phyloP scores from a whole-genome alignment of 495 filamentous ascomycete genomes.

The Neurospora tetrasperma region DNA sequence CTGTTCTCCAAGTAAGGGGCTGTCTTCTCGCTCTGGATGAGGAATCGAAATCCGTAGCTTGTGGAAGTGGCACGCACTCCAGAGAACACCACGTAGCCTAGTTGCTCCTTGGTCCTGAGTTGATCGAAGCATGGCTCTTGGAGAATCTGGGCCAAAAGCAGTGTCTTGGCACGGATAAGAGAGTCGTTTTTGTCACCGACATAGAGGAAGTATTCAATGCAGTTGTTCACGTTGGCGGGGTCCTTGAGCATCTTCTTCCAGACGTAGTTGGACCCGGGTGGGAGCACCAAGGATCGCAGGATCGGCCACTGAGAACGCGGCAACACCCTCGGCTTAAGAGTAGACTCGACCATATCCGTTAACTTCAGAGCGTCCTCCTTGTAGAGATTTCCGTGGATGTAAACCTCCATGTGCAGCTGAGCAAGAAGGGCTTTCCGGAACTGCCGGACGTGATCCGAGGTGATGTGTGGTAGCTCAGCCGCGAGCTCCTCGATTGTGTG shows the following conservation, averaged over 20 bases:
- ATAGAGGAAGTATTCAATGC: conserved; percentile 84
- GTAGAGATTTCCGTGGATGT: conserved; percentile 89
- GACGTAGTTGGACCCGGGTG: conserved; percentile 68
- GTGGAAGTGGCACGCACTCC: conserved; percentile 58
- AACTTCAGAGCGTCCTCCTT: conserved; percentile 89
- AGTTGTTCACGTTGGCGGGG: conserved; percentile 90
- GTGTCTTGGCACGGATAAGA: conserved; percentile 57
- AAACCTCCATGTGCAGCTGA: conserved; percentile 78
- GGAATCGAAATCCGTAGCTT: conserved; percentile 74
- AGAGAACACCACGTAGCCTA: conserved; percentile 92
- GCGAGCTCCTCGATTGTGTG: conserved; percentile 76
- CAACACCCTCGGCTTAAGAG: conserved; percentile 63
- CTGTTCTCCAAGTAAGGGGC: conserved; percentile 73
- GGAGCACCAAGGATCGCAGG: conserved; percentile 64
- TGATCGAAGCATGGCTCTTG: conserved; percentile 92
- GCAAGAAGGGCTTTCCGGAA: conserved; percentile 76
- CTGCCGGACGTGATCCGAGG: conserved; percentile 57
- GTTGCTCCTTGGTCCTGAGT: conserved; percentile 91
- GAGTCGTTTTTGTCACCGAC: conserved; percentile 65
- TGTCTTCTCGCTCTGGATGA: conserved; percentile 88
- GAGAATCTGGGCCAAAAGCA: conserved; percentile 82
- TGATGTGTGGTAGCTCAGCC: conserved; percentile 64
- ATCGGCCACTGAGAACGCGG: conserved; percentile 74
- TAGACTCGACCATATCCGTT: conserved; percentile 70
- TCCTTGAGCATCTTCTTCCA: conserved; percentile 75